A percentile compares a stretch with the other conserved stretches of the same genome.
These are phyloP conservation scores for Houttuynia cordata DNA, from an alignment of 164 flowering plant genomes.

Conservation along the genomic window DNA sequence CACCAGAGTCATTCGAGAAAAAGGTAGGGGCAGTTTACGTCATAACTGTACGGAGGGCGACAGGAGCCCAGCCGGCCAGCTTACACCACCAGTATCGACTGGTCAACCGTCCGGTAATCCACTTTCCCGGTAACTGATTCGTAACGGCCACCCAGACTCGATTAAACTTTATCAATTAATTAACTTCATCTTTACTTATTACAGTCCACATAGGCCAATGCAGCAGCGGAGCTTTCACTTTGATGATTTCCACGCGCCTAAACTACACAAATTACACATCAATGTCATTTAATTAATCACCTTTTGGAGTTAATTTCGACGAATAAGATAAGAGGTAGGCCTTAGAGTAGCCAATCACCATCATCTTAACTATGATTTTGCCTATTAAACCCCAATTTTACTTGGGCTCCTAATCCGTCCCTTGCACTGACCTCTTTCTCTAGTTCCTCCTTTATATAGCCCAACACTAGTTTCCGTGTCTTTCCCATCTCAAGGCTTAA, in stretches of 20 bases:
- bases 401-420: neutral
- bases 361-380: neutral
- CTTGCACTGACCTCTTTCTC: neutral
- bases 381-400: neutral
- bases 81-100: neutral
- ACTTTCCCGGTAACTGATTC: neutral
- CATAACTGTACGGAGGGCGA: neutral
- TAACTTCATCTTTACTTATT: neutral
- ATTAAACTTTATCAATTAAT: too few relatives aligned
- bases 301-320: neutral
- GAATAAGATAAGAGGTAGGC: neutral
- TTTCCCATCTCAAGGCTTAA: too few relatives aligned
- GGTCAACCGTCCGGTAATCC: neutral
- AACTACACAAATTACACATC: too few relatives aligned
- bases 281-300: too few relatives aligned
- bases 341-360: neutral
- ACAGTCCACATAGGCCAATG: neutral
- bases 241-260: neutral
- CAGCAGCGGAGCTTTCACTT: neutral
- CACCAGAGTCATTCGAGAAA: neutral
- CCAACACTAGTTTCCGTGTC: too few relatives aligned
- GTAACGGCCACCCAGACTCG: neutral
- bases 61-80: neutral
- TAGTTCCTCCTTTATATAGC: constrained; percentile 3
- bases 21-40: neutral